Percentiles rank a stretch among this genome's conserved stretches.
phyloP scores from a whole-genome alignment of 2,329 filamentous ascomycete species.

The Fusarium multiceps region DNA sequence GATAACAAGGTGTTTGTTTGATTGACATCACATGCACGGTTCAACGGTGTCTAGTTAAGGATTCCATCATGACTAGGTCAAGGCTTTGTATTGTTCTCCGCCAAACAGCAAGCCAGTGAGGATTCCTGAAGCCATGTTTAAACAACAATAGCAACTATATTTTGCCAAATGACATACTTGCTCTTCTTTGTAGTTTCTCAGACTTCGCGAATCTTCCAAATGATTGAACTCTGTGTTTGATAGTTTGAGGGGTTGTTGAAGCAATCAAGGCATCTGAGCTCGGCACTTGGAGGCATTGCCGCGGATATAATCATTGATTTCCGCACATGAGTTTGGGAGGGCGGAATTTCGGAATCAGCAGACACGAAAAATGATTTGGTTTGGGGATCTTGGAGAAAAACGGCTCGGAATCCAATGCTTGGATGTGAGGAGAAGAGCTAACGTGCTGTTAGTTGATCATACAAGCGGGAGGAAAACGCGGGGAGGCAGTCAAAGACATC shows the following conservation, averaged over 20 bases:
- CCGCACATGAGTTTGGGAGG: background rate
- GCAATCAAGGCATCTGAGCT: slow-evolving; percentile 11
- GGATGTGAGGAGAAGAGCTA: slow-evolving; percentile 22
- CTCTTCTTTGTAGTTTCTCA: background rate
- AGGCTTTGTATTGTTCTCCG: slow-evolving; percentile 14
- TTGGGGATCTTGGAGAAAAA: slow-evolving; percentile 20
- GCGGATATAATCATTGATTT: slow-evolving; percentile 15
- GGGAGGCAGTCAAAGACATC: slow-evolving; percentile 12
- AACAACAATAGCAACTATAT: background rate
- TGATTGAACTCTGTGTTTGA: background rate
- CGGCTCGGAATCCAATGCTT: background rate
- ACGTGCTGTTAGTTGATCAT: background rate
- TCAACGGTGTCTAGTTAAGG: background rate
- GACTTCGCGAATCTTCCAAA: slow-evolving; percentile 2
- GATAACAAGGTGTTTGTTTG: background rate
- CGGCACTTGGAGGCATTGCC: slow-evolving; percentile 26
- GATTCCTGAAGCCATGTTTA: background rate
- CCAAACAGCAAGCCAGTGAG: background rate
- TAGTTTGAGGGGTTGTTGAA: background rate
- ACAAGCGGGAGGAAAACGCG: slow-evolving; percentile 16
- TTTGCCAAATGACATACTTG: background rate
- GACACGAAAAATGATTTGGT: background rate
- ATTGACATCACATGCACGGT: background rate
- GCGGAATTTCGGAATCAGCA: slow-evolving; percentile 8
- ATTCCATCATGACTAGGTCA: background rate